Base-by-base conservation (phyloP, 2,329 filamentous ascomycete species). In the Stemphylium lycopersici region DNA sequence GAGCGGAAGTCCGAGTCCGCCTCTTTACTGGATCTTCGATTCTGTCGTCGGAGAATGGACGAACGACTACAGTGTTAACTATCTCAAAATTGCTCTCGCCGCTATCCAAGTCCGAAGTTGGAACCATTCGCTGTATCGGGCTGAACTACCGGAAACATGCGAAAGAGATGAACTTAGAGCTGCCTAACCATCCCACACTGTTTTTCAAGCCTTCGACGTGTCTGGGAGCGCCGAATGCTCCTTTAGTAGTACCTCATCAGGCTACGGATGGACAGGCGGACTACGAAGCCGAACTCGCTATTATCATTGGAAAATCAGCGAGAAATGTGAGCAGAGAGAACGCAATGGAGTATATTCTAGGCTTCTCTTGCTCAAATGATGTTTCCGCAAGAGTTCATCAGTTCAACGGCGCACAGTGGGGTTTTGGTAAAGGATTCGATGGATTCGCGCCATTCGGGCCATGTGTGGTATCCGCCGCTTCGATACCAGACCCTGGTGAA, bases 361-460 rank as follows among this genome's bases (percentile, higher is more conserved):
- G 77, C 1, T 85, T 83, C 59, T 81, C 80, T 0, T 70, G 68
- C 15, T 80, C 79, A 6, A 85, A 85, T 51, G 82, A 85, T 55
- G 70, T 85, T 0, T 81, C 80, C 0, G 76, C 78, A 0, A 76
- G 83, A 0, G 79, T 80, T 47, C 69, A 77, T 38, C 82, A 85
- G 55, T 64, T 80, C 29, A 48, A 48, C 13, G 52, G 54, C 3
- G 71, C 69, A 0, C 83, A 85, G 62, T 84, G 79, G 78, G 74
- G 77, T 0, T 84, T 83, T 55, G 78, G 76, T 3, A 84, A 84
- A 59, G 61, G 80, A 0, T 84, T 84, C 38, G 81, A 85, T 57
- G 80, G 75, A 0, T 84, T 73, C 54, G 80, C 80, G 0, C 83
- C 82, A 0, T 39, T 84, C 1, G 82, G 82, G 0, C 22, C 22